Base-by-base conservation (phyloP, 2,329 filamentous ascomycete genomes). In the Thermothelomyces thermophilus region DNA sequence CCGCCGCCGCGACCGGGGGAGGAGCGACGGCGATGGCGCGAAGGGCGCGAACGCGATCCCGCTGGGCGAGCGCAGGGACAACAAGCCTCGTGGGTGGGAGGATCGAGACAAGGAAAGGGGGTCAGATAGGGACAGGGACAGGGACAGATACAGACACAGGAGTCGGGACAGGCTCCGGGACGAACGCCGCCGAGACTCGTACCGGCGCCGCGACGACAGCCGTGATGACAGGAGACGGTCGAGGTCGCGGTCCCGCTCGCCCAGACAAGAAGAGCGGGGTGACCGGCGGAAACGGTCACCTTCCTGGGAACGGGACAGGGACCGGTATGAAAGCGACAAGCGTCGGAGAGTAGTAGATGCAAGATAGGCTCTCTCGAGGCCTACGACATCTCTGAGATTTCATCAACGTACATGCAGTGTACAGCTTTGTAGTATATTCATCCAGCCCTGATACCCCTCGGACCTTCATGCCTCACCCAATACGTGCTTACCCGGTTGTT, bases 11-110 rank as follows among this genome's bases (percentile, higher is more conserved):
- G 72, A 68, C 13, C 63, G 68, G 24, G 71, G 71, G 11, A 72
- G 75, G 9, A 72, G 64, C 4, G 76, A 65, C 2, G 46, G 26
- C 19, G 68, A 68, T 24, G 73, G 70, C 20, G 71, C 66, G 7
- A 81, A 79, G 50, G 86, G 85, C 1, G 84, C 85, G 1, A 90
- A 90, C 66, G 80, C 79, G 3, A 77, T 83, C 47, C 83, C 84
- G 1, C 69, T 90, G 19, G 85, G 84, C 0, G 80, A 84, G 58
- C 70, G 82, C 43, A 79, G 75, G 62, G 51, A 64, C 46, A 50
- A 64, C 46, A 46, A 59, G 50, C 42, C 56, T 48, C 34, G 70
- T 28, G 68, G 72, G n/a, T n/a, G n/a, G 10, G 68, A 67, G 20
- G 76, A 76, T 57, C 41, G 58, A 17, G 57, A 61, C 19, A 58